These are phyloP conservation scores for Neodidymelliopsis sp. DNA, from an alignment of 2,329 filamentous ascomycete species.

Conservation along the genomic window DNA sequence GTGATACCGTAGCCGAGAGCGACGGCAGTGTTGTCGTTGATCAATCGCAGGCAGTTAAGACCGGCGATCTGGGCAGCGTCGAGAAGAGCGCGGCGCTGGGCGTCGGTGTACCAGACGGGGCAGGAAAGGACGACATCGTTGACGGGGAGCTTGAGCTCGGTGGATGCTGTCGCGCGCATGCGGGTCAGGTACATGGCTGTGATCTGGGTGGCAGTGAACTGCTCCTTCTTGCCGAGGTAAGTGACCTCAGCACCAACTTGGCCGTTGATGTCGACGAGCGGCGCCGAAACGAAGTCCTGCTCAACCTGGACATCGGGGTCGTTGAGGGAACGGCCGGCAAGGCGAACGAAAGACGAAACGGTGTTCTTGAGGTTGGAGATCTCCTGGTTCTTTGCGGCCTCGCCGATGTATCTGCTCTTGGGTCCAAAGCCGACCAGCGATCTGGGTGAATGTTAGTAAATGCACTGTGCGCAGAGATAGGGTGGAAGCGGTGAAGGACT, in stretches of 20 bases:
- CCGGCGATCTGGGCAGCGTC: constrained; percentile 94
- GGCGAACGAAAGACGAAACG: constrained; percentile 88
- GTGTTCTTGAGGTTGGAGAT: constrained; percentile 99
- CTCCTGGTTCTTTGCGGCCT: constrained; percentile 97
- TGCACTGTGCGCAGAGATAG: constrained; percentile 3
- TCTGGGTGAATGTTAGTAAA: constrained; percentile 47
- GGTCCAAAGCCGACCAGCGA: constrained; percentile 94
- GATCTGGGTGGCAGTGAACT: constrained; percentile 93
- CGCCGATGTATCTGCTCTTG: constrained; percentile 92
- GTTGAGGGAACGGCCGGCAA: constrained; percentile 83
- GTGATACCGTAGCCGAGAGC: constrained; percentile 98
- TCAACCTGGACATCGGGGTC: constrained; percentile 95
- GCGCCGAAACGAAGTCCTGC: constrained; percentile 86
- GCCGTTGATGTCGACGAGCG: constrained; percentile 88
- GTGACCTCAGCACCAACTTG: constrained; percentile 93
- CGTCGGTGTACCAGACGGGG: constrained; percentile 95
- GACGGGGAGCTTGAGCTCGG: constrained; percentile 89
- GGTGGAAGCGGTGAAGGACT: constrained; percentile 54
- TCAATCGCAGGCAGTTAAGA: constrained; percentile 88
- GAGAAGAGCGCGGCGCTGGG: constrained; percentile 86
- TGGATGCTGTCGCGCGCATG: constrained; percentile 85
- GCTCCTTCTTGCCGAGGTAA: constrained; percentile 94
- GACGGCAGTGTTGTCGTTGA: constrained; percentile 97
- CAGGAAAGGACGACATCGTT: constrained; percentile 93
- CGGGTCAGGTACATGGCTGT: constrained; percentile 95